phyloP scores from a whole-genome alignment of 106 monocot species.

The Dendrobium officinale region DNA sequence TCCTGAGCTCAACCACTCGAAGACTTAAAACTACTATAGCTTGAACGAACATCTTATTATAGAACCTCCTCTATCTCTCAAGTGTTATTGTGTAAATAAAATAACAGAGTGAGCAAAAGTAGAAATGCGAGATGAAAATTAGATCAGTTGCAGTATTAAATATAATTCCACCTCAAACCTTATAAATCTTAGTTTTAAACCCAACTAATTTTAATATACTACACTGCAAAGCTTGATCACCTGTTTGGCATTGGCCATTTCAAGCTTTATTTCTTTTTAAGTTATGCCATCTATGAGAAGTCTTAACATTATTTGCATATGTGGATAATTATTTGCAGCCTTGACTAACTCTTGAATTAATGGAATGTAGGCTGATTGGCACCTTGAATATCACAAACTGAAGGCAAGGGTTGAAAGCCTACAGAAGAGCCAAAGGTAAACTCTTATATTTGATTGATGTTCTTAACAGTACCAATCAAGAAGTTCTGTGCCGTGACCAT shows the following conservation, averaged over 20 bases:
- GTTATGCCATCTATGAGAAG: background rate
- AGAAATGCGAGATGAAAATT: background rate
- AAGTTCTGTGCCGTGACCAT: background rate
- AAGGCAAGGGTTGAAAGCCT: conserved; percentile 9
- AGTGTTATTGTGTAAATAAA: background rate
- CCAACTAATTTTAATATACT: background rate
- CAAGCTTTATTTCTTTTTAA: background rate
- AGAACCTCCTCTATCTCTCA: background rate
- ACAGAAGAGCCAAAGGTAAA: background rate
- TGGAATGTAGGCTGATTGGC: conserved; percentile 7
- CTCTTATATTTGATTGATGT: background rate
- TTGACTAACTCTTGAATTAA: background rate
- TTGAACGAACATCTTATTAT: no score
- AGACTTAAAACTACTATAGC: no score
- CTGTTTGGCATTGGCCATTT: background rate
- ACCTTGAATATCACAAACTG: conserved; percentile 5
- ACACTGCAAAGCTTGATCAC: background rate
- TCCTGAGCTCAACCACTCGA: no score
- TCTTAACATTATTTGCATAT: background rate
- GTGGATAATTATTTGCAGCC: background rate
- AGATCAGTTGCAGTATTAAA: background rate
- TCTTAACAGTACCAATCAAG: background rate
- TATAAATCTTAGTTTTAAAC: background rate
- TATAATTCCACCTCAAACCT: background rate
- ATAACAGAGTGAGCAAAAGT: background rate